Conservation (phyloP, 768 basidiomycete genomes). For the Filobasidium wieringae region DNA sequence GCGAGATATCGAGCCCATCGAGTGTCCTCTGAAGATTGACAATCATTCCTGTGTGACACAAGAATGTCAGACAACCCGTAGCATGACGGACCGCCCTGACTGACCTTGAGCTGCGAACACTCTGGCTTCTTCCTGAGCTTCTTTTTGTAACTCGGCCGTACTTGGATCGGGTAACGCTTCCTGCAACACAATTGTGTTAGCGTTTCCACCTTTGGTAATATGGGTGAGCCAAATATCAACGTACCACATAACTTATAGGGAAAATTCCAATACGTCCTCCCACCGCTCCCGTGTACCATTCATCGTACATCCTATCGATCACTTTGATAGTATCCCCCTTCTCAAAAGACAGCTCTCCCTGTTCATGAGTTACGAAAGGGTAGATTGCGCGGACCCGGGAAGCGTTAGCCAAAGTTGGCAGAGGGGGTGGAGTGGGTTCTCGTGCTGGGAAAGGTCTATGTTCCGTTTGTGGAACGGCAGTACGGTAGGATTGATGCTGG, state of each 20-base stretch:
- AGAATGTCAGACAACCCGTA: neutral
- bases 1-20: slow-evolving; percentile 56
- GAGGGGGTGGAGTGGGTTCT: slow-evolving; percentile 24
- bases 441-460: slow-evolving; percentile 25
- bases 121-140: slow-evolving; percentile 74
- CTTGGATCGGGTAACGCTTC: slow-evolving; percentile 64
- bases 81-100: neutral
- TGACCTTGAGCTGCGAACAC: slow-evolving; percentile 53
- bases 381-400: slow-evolving; percentile 82
- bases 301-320: slow-evolving; percentile 81
- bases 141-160: slow-evolving; percentile 58
- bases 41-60: slow-evolving; percentile 25
- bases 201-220: neutral
- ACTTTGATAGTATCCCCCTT: slow-evolving; percentile 91
- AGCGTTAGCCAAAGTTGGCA: slow-evolving; percentile 44
- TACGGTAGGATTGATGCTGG: slow-evolving; percentile 4
- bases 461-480: slow-evolving; percentile 1
- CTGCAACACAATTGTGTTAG: neutral
- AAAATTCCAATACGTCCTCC: slow-evolving; percentile 87
- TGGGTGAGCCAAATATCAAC: too few relatives aligned
- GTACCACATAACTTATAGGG: slow-evolving; percentile 88
- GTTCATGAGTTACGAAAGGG: slow-evolving; percentile 72
- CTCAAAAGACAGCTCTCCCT: slow-evolving; percentile 81
- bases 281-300: slow-evolving; percentile 93
- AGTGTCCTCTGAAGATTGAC: slow-evolving; percentile 47